Base-by-base conservation (phyloP, 106 monocot species). In the Narthecium ossifragum region DNA sequence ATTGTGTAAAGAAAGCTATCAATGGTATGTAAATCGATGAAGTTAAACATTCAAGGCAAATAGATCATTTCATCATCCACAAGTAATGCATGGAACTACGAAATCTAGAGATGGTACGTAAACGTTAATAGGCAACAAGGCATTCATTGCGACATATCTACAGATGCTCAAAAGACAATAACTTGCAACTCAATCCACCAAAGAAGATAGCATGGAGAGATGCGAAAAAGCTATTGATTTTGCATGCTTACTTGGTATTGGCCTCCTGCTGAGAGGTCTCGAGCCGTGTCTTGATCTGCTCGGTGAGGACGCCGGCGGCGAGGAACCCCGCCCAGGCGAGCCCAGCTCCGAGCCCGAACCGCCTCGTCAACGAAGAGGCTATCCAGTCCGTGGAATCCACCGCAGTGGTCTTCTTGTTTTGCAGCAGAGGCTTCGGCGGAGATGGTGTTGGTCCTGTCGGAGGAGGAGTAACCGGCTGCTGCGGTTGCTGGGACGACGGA, bases 271-370 rank as follows among this genome's bases (percentile, higher is more conserved):
- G 85, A 17, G 77, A 83, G 54, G 55, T 80, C 57, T 94, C 94
- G 39, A 89, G 55, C 6, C 93, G 75, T 25, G 93, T 93, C 75
- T 93, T 93, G 61, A 89, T 63, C 64, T 93, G 93, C 77, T 93
- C 93, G 3, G 93, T 89, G 51, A 93, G 71, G 22, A 89, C 93
- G 21, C 93, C 93, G 31, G 62, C 65, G 51, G 80, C 77, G 37
- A 93, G 78, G 73, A 93, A 94, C 6, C 63, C 94, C 14, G 49
- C 85, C 86, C 94, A 94, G 17, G 94, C 94, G n/a, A 94, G 83
- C 15, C 94, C 94, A 11, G 89, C 94, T 8, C 94, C 94, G 45
- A 94, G 71, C 41, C 89, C 89, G 67, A 94, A 94, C 61, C 90
- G 64, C 68, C 94, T 61, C 21, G 80, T 94, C 32, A 94, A 63